A percentile compares a stretch with the other conserved stretches of the same genome.
These are phyloP conservation scores for Puccinellia tenuiflora DNA, from an alignment of 176 grass and related monocot species.

Conservation along the genomic window DNA sequence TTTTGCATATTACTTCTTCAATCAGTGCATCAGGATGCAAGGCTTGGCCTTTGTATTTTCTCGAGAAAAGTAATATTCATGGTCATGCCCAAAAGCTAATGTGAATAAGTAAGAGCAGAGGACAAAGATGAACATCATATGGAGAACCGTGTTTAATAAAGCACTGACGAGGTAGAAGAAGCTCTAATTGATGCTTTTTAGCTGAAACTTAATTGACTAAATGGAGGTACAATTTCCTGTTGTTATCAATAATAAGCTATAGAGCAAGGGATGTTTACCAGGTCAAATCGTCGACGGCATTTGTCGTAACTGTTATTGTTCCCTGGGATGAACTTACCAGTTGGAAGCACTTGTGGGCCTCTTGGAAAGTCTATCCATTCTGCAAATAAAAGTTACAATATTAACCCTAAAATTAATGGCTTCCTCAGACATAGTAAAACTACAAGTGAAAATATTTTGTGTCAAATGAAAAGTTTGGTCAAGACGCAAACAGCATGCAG, in stretches of 20 bases:
- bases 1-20: neutral
- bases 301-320: slow-evolving; percentile 92
- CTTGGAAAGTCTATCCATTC: slow-evolving; percentile 99
- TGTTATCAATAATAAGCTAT: neutral
- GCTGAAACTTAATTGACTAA: neutral
- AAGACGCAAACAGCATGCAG: neutral
- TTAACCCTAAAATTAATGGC: slow-evolving; percentile 12
- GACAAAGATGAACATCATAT: slow-evolving; percentile 6
- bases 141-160: neutral
- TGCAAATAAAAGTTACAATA: slow-evolving; percentile 31
- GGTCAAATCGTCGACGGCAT: slow-evolving; percentile 90
- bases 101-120: neutral
- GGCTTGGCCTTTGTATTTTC: neutral
- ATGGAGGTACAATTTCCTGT: neutral
- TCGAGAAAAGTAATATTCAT: neutral
- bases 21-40: neutral
- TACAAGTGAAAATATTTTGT: slow-evolving; percentile 4
- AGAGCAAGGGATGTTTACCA: slow-evolving; percentile 47
- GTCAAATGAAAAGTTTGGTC: neutral
- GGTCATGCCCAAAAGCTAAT: neutral
- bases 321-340: slow-evolving; percentile 58
- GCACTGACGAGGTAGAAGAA: slow-evolving; percentile 1
- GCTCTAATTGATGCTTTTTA: neutral
- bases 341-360: slow-evolving; percentile 63
- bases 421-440: neutral